Base-by-base conservation (phyloP, 371 early-diverging fungal genomes). In the Mucor racemosus region DNA sequence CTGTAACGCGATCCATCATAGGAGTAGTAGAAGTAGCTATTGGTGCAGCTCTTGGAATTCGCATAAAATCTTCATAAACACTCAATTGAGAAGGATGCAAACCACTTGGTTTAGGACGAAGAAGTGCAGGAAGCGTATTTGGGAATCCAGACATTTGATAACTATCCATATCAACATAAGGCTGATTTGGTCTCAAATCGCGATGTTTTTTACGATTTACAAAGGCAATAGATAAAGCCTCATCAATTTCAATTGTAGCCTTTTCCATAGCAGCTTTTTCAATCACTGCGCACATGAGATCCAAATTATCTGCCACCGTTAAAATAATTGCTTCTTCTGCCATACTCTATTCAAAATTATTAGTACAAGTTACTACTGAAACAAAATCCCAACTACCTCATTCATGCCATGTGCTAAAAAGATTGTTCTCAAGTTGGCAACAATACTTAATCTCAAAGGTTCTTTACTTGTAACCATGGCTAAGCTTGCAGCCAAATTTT, bases 391-490 rank as follows among this genome's bases (percentile, higher is more conserved):
- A 56, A 77, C 75, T 76, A 88, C 88, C 66, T 97, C 95, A 5
- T 90, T 87, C 65, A 94, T 84, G 7, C 92, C 91, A 71, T 93
- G 90, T 46, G 94, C 90, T 26, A 93, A 67, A 68, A 97, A 82
- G 11, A 95, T 78, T 26, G 81, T 86, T 54, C 90, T 86, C 68
- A 95, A 79, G 46, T 92, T 91, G 36, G 87, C 76, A 39, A 89
- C 88, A 86, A 97, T 92, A 77, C 88, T 90, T 39, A 89, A 77
- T 17, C 94, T 85, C 14, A 99, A 83, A 38, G 95, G 93, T 66
- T 99, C 98, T 65, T 96, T 91, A 70, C 94, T 94, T 8, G 96
- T 92, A 13, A 95, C 97, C 36, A 95, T 87, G 5, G 95, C 96
- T 39, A 97, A 84, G 60, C 87, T 89, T 2, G 90, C 91, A 21